Evolutionary conservation across 371 early-diverging fungal genomes (phyloP).

Genomic region (Conidiobolus incongruus): DNA sequence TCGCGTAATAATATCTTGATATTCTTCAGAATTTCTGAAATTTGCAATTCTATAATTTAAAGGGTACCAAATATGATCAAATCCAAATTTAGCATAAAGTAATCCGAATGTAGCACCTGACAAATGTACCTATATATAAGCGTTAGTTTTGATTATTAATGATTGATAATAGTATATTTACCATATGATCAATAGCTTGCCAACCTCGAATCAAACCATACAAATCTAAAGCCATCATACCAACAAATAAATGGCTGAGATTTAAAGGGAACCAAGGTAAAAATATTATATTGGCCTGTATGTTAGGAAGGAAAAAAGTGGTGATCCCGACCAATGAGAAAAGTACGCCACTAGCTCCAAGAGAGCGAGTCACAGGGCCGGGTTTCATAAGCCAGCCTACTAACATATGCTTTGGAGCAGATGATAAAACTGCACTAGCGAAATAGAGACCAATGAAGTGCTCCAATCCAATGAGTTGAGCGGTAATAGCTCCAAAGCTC

Average conservation of each 20-base stretch:
- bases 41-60: neutral
- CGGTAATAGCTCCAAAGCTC: slow-evolving; percentile 23
- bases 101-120: neutral
- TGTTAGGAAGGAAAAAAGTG: slow-evolving; percentile 29
- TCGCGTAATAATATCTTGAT: too few species aligned
- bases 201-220: slow-evolving; percentile 28
- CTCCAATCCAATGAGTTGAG: slow-evolving; percentile 21
- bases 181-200: slow-evolving; percentile 40
- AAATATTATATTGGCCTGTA: slow-evolving; percentile 36
- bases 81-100: neutral
- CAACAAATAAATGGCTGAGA: slow-evolving; percentile 25
- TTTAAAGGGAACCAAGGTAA: slow-evolving; percentile 45
- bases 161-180: slow-evolving; percentile 12
- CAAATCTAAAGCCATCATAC: slow-evolving; percentile 31
- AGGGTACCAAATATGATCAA: neutral
- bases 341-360: slow-evolving; percentile 63
- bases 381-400: too few species aligned
- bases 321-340: slow-evolving; percentile 34
- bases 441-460: slow-evolving; percentile 61
- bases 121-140: neutral
- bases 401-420: slow-evolving; percentile 18
- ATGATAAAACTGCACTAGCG: slow-evolving; percentile 32
- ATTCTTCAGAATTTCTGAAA: too few species aligned
- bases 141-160: neutral
- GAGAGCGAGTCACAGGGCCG: slow-evolving; percentile 26